phyloP scores from a whole-genome alignment of 225 moss, liverwort and hornwort genomes.

The Bryoerythrophyllum caledonicum region DNA sequence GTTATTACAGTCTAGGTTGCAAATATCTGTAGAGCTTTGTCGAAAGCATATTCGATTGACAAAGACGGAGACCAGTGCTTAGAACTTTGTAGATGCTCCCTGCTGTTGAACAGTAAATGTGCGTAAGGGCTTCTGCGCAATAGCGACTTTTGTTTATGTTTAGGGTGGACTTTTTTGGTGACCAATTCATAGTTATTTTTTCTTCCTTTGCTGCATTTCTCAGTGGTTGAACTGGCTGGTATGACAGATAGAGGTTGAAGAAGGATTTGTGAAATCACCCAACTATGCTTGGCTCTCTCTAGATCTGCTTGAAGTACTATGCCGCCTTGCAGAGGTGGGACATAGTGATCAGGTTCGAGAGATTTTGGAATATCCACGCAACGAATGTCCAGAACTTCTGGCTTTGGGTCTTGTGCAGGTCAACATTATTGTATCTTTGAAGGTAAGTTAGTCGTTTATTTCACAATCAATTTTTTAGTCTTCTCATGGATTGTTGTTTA shows the following conservation, averaged over 20 bases:
- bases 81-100: background rate
- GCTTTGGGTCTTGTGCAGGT: slow-evolving; percentile 80
- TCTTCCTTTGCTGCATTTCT: slow-evolving; percentile 4
- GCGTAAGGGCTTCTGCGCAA: slow-evolving; percentile 3
- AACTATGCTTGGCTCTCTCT: slow-evolving; percentile 90
- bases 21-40: background rate
- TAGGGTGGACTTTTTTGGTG: slow-evolving; percentile 9
- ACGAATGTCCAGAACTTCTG: slow-evolving; percentile 76
- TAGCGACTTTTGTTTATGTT: slow-evolving; percentile 13
- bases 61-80: slow-evolving; percentile 6
- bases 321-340: slow-evolving; percentile 79
- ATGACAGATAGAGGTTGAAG: slow-evolving; percentile 45
- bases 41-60: background rate
- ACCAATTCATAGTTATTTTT: slow-evolving; percentile 3
- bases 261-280: slow-evolving; percentile 34
- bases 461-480: background rate
- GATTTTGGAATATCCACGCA: slow-evolving; percentile 70
- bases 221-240: slow-evolving; percentile 21
- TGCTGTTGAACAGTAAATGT: background rate
- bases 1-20: background rate
- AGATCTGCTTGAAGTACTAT: slow-evolving; percentile 78
- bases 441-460: slow-evolving; percentile 45
- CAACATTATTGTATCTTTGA: slow-evolving; percentile 59
- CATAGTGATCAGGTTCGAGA: slow-evolving; percentile 64
- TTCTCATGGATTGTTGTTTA: slow-evolving; percentile 9